Percentiles rank a stretch among this genome's conserved stretches.
phyloP scores from a whole-genome alignment of 108 stramenopile genomes.

The Conticribra weissflogii region DNA sequence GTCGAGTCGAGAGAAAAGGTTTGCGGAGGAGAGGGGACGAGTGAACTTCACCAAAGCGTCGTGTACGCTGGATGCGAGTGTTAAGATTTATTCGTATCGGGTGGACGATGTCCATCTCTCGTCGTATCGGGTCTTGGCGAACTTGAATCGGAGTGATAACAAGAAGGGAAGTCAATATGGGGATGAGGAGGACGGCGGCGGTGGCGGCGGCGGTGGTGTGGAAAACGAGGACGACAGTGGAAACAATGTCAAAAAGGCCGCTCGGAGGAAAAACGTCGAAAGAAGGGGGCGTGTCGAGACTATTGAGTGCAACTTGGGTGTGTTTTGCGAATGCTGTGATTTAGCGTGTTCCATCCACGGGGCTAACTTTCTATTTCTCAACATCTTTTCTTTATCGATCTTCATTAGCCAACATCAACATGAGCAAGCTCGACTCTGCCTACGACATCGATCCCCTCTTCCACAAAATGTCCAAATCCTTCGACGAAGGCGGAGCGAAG shows the following conservation, averaged over 20 bases:
- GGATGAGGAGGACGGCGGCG: conserved; percentile 10
- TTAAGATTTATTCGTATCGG: conserved; percentile 97
- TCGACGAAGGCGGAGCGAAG: conserved; percentile 98
- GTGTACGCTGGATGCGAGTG: conserved; percentile 95
- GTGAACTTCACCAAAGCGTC: conserved; percentile 98
- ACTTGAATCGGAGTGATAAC: conserved; percentile 86
- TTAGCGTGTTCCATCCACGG: too few species aligned
- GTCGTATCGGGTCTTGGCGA: conserved; percentile 94
- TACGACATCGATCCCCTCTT: conserved; percentile 97
- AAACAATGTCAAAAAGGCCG: conserved; percentile 28
- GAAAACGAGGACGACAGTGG: too few species aligned
- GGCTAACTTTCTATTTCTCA: too few species aligned
- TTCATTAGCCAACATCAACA: conserved; percentile 82
- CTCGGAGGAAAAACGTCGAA: conserved; percentile 22
- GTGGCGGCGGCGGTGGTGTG: conserved; percentile 19
- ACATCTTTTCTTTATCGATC: neutral
- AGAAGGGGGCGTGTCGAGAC: conserved; percentile 51
- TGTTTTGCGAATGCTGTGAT: too few species aligned
- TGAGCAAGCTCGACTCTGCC: conserved; percentile 90
- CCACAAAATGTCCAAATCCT: conserved; percentile 96
- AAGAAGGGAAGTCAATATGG: conserved; percentile 32
- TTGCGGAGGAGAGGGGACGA: conserved; percentile 37
- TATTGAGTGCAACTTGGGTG: conserved; percentile 79
- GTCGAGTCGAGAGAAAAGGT: conserved; percentile 25
- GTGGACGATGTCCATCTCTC: conserved; percentile 96